Conservation (phyloP, 148 eudicot species). For the Rhododendron ovatum region DNA sequence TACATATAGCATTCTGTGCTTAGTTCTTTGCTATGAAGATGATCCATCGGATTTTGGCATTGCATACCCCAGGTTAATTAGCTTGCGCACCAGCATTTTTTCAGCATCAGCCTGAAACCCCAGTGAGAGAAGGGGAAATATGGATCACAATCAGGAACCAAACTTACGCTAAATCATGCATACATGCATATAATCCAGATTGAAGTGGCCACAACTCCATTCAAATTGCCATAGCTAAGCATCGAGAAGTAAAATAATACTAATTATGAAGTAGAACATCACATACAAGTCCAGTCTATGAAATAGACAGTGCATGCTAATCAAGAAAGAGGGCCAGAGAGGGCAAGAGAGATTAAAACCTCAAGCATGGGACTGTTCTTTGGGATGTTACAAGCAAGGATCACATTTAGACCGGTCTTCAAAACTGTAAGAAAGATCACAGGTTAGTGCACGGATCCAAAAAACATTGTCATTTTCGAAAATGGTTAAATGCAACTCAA, state of each 20-base stretch:
- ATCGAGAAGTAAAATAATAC: not conserved
- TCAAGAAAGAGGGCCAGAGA: slow-evolving; percentile 12
- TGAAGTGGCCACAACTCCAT: not conserved
- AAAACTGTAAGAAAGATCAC: slow-evolving; percentile 40
- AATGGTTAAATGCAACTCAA: not conserved
- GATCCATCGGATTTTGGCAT: slow-evolving; percentile 32
- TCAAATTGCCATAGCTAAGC: not conserved
- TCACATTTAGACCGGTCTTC: slow-evolving; percentile 70
- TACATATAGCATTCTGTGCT: slow-evolving; percentile 13
- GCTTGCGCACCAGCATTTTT: slow-evolving; percentile 68
- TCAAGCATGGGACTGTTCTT: slow-evolving; percentile 69
- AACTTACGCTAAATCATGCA: not conserved
- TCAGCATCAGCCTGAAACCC: slow-evolving; percentile 60
- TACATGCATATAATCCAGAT: not conserved
- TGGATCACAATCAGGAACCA: not conserved
- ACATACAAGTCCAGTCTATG: not conserved
- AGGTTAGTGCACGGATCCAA: slow-evolving; percentile 10
- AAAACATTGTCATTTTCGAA: not conserved
- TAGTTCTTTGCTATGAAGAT: slow-evolving; percentile 16
- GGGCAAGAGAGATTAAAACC: slow-evolving; percentile 25
- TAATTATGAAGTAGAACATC: not conserved
- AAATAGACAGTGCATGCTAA: not conserved
- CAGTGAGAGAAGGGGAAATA: not conserved
- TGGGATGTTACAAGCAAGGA: slow-evolving; percentile 78
- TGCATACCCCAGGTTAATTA: slow-evolving; percentile 62